Base-by-base conservation (phyloP, 2,329 filamentous ascomycete genomes). In the Talaromyces sp. region DNA sequence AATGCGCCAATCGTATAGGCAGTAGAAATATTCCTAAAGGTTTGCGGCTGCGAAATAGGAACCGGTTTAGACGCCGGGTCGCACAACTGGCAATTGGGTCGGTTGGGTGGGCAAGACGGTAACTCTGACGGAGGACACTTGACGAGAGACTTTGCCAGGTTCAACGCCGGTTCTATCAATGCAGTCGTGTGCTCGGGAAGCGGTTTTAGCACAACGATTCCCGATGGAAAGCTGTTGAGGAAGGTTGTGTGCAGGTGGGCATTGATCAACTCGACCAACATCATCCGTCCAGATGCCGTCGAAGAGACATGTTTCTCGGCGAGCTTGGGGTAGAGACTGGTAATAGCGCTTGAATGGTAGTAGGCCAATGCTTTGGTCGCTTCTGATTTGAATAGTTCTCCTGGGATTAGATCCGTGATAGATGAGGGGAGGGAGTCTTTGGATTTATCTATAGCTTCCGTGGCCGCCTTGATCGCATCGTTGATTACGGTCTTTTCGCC, bases 1-100 rank as follows among this genome's bases (percentile, higher is more conserved):
- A 98, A 88, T 0, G 87, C 90, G 62, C 89, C 92, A 64, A 99
- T 90, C 2, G 89, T 91, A 78, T 92, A 98, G 17, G 89, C 71
- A 1, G 80, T 81, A 14, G 87, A 87, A 4, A 82, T 83, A 73
- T 97, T 96, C 59, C 83, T 83, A 74, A 91, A 95, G 19, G 82
- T 77, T 3, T 83, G 76, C 2, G 86, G 84, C 0, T 87, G 88
- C n/a, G 81, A 80, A 65, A 96, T 83, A 56, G 83, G 84, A 75
- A 91, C 82, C 0, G 84, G 82, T 32, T 84, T 82, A 9, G 84
- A 82, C 26, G 85, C 80, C 19, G 85, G 80, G 21, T 86, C 82
- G 74, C 93, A 98, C 4, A 88, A 87, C 31, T 81, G 85, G 77
- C 93, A 98, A 61, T 84, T 85, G 1, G 82, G 83, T 26, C 82